Evolutionary conservation across 2,329 filamentous ascomycete species (phyloP).

Genomic region (Monilinia polystroma): DNA sequence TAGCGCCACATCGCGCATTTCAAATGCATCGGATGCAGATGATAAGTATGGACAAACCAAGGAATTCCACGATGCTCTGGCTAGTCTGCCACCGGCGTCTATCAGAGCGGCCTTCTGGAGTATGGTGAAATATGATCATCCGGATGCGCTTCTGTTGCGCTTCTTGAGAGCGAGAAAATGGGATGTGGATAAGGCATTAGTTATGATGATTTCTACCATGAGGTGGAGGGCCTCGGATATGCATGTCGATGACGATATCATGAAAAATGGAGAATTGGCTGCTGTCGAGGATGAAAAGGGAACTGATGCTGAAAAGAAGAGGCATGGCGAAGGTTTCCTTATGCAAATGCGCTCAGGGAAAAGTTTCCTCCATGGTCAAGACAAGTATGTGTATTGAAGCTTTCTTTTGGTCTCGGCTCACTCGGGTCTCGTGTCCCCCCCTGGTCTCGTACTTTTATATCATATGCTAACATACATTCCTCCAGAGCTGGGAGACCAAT

Average conservation of each 20-base stretch:
- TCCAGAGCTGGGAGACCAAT: constrained; percentile 69
- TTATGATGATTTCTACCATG: constrained; percentile 94
- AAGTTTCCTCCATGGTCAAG: constrained; percentile 84
- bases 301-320: constrained; percentile 60
- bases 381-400: constrained; percentile 52
- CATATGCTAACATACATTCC: constrained; percentile 4
- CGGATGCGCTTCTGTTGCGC: constrained; percentile 77
- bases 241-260: constrained; percentile 86
- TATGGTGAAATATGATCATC: constrained; percentile 94
- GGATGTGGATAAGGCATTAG: constrained; percentile 88
- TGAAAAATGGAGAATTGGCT: constrained; percentile 69
- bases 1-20: constrained; percentile 19
- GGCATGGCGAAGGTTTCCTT: constrained; percentile 71
- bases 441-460: background rate
- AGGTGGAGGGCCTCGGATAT: constrained; percentile 83
- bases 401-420: background rate
- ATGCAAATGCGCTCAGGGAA: constrained; percentile 85
- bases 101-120: constrained; percentile 82
- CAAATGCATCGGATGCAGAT: constrained; percentile 52
- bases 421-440: background rate
- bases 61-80: constrained; percentile 78
- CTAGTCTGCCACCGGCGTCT: constrained; percentile 72
- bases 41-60: constrained; percentile 94
- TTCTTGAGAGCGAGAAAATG: constrained; percentile 91
- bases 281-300: constrained; percentile 60